Conservation (phyloP, 2,329 filamentous ascomycete species). For the Aspergillus latus region DNA sequence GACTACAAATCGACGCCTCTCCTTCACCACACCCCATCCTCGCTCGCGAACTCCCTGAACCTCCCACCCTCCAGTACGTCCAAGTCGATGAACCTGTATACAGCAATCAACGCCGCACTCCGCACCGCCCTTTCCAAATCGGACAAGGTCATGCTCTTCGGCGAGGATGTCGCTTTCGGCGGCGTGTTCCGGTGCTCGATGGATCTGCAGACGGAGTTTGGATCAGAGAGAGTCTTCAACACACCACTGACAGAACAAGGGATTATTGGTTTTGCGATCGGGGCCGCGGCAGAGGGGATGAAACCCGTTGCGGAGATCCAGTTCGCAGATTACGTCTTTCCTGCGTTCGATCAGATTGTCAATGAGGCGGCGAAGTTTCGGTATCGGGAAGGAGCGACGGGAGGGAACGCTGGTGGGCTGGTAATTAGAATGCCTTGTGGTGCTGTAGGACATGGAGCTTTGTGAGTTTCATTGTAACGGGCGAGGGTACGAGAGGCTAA, state of each 20-base stretch:
- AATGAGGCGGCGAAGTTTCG: conserved; percentile 89
- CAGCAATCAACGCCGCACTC: conserved; percentile 88
- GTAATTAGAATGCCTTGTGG: conserved; percentile 90
- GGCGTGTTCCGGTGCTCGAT: conserved; percentile 95
- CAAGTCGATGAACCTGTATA: conserved; percentile 89
- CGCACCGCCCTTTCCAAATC: conserved; percentile 78
- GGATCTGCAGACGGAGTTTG: conserved; percentile 84
- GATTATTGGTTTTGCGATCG: conserved; percentile 90
- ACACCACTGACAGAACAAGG: conserved; percentile 93
- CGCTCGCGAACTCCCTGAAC: conserved; percentile 69
- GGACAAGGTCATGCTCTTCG: conserved; percentile 85
- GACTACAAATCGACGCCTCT: conserved; percentile 83
- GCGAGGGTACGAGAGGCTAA: neutral
- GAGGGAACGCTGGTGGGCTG: conserved; percentile 71
- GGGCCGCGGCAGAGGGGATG: conserved; percentile 86
- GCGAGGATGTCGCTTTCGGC: conserved; percentile 95
- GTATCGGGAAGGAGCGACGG: conserved; percentile 67
- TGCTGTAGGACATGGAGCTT: conserved; percentile 81
- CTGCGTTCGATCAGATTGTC: conserved; percentile 90
- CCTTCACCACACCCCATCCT: conserved; percentile 74
- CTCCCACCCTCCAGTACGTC: conserved; percentile 71
- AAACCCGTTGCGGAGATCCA: conserved; percentile 91
- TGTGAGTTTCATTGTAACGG: conserved; percentile 47
- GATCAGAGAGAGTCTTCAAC: conserved; percentile 89
- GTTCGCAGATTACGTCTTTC: conserved; percentile 92